phyloP scores from a whole-genome alignment of 139 green algal genomes.

The Gonium pectorale region DNA sequence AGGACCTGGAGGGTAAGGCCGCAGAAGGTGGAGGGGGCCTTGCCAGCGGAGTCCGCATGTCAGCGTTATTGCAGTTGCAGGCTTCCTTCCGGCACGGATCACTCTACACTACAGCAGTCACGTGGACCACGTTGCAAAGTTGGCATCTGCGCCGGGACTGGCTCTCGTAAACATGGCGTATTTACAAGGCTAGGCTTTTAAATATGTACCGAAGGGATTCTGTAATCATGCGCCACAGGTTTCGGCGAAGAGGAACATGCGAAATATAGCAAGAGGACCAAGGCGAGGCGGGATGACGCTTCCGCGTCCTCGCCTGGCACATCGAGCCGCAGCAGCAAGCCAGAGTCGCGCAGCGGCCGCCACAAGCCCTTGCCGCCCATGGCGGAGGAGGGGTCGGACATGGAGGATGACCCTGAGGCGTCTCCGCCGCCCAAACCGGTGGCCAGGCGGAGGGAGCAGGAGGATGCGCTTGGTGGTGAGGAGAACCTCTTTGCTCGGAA shows the following conservation, averaged over 20 bases:
- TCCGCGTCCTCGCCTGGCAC: neutral
- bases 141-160: too few species aligned
- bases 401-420: conserved; percentile 10
- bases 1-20: conserved; percentile 60
- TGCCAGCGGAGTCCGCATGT: too few species aligned
- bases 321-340: neutral
- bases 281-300: conserved; percentile 12
- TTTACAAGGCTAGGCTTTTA: too few species aligned
- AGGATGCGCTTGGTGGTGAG: neutral
- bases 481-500: conserved; percentile 30
- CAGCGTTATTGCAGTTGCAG: too few species aligned
- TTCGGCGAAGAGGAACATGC: conserved; percentile 40
- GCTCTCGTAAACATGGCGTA: too few species aligned
- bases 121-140: too few species aligned
- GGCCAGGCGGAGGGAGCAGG: neutral
- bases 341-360: neutral
- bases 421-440: neutral
- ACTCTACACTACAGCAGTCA: too few species aligned
- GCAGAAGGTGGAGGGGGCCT: neutral
- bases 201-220: too few species aligned
- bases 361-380: conserved; percentile 23
- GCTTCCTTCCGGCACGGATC: too few species aligned
- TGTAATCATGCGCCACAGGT: too few species aligned
- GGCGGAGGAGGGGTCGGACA: conserved; percentile 28
- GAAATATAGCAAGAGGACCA: conserved; percentile 22